Percentiles rank a stretch among this genome's conserved stretches.
These are phyloP conservation scores for Dacryopinax spathularia DNA, from an alignment of 768 basidiomycete genomes.

Conservation along the genomic window DNA sequence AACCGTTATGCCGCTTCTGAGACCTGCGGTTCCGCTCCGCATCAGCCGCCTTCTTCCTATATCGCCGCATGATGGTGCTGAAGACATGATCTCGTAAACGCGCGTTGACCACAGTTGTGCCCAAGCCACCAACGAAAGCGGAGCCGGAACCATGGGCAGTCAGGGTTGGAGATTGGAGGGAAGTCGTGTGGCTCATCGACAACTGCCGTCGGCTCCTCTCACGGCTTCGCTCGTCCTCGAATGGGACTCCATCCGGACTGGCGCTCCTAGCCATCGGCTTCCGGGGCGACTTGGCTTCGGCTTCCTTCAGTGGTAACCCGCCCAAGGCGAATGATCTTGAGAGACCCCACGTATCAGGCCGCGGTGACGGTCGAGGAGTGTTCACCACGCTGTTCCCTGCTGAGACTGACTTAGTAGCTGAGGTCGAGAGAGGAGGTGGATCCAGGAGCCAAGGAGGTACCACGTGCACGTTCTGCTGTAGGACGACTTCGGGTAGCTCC, in stretches of 20 bases:
- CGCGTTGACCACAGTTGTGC: constrained; percentile 86
- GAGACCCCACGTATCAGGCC: not conserved
- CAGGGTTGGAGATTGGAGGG: not conserved
- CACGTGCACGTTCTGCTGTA: constrained; percentile 91
- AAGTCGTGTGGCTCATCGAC: not conserved
- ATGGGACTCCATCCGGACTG: not conserved
- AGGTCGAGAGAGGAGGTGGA: constrained; percentile 11
- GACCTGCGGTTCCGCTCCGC: not conserved
- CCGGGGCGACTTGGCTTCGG: not conserved
- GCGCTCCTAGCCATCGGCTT: not conserved
- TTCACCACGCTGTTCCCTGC: not conserved
- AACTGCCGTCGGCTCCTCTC: not conserved
- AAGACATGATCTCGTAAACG: constrained; percentile 93
- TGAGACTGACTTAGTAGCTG: not conserved
- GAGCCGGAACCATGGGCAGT: not conserved
- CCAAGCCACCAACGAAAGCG: constrained; percentile 66
- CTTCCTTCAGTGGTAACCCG: not conserved
- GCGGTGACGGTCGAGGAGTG: not conserved
- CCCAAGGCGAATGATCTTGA: not conserved
- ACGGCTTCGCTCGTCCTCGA: not conserved
- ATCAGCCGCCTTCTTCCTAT: constrained; percentile 30
- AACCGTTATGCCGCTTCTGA: not conserved
- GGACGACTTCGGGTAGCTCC: constrained; percentile 85
- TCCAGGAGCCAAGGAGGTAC: constrained; percentile 81
- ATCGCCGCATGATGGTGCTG: constrained; percentile 65